A percentile compares a stretch with the other conserved stretches of the same genome.
These are phyloP conservation scores for Neurospora sp. DNA, from an alignment of 495 filamentous ascomycete genomes.

Conservation along the genomic window DNA sequence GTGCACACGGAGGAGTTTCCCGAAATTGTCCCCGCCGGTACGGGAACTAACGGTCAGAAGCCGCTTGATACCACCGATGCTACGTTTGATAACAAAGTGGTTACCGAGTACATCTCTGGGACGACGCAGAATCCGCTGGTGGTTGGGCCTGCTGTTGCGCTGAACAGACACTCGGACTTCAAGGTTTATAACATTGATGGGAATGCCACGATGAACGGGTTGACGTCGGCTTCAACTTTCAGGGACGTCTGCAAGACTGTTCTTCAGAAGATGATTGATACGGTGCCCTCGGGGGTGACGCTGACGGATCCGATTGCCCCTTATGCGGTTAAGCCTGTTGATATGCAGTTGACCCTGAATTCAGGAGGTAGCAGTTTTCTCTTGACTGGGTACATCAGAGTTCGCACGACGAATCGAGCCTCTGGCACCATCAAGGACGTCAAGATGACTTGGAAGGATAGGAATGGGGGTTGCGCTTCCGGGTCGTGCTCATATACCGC, in stretches of 20 bases:
- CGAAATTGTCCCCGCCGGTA: conserved; percentile 37
- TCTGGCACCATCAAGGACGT: conserved; percentile 32
- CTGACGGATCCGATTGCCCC: conserved; percentile 45
- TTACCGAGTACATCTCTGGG: conserved; percentile 45
- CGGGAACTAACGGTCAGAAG: conserved; percentile 36
- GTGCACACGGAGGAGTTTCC: conserved; percentile 49
- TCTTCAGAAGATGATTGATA: conserved; percentile 53
- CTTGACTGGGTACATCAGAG: conserved; percentile 32
- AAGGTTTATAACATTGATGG: conserved; percentile 47
- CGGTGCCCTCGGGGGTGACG: conserved; percentile 40
- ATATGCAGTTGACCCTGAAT: conserved; percentile 36
- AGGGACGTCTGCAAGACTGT: conserved; percentile 37
- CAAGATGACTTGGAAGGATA: conserved; percentile 80
- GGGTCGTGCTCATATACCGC: conserved; percentile 36
- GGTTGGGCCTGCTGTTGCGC: conserved; percentile 32
- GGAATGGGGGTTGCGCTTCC: conserved; percentile 81
- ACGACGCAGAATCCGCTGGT: conserved; percentile 43
- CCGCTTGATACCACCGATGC: conserved; percentile 35
- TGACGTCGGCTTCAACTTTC: conserved; percentile 36
- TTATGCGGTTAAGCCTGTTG: conserved; percentile 49
- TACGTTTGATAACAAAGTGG: conserved; percentile 45
- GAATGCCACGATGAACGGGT: conserved; percentile 42
- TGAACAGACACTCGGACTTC: conserved; percentile 42
- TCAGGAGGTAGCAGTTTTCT: conserved; percentile 26
- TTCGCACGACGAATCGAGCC: conserved; percentile 31